Evolutionary conservation across 495 filamentous ascomycete genomes (phyloP).

Genomic region (Terfezia boudieri): DNA sequence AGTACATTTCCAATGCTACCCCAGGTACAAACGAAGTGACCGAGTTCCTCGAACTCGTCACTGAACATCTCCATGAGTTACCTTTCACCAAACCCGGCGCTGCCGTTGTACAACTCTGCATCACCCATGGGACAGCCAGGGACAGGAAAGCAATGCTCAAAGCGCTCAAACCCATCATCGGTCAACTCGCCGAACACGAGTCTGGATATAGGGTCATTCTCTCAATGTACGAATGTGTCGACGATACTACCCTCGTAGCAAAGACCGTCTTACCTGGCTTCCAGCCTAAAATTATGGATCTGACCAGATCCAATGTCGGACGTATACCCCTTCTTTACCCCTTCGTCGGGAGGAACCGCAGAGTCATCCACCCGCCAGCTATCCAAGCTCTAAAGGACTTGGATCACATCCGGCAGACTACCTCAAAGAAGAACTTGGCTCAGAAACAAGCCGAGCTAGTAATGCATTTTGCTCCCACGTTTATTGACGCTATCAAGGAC

Average conservation of each 20-base stretch:
- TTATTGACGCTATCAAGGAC: conserved; percentile 48
- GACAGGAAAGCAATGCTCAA: conserved; percentile 76
- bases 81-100: conserved; percentile 84
- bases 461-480: conserved; percentile 36
- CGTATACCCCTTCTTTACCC: conserved; percentile 66
- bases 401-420: conserved; percentile 36
- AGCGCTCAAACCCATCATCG: conserved; percentile 54
- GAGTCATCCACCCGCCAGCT: conserved; percentile 43
- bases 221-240: conserved; percentile 68
- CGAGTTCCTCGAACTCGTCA: conserved; percentile 76
- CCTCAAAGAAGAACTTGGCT: conserved; percentile 57
- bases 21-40: conserved; percentile 53
- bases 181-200: conserved; percentile 63
- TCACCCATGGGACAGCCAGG: conserved; percentile 73
- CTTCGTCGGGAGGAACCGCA: conserved; percentile 47
- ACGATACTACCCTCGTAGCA: conserved; percentile 73
- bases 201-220: conserved; percentile 59
- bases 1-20: conserved; percentile 69
- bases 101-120: conserved; percentile 50
- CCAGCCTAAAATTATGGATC: conserved; percentile 20
- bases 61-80: conserved; percentile 83
- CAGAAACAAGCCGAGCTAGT: conserved; percentile 54
- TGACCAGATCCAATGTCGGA: conserved; percentile 24
- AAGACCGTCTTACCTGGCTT: conserved; percentile 73
- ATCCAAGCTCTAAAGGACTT: conserved; percentile 47